Percentiles rank a stretch among this genome's conserved stretches.
phyloP scores from a whole-genome alignment of 139 green algal genomes.

The Yamagishiella unicocca region DNA sequence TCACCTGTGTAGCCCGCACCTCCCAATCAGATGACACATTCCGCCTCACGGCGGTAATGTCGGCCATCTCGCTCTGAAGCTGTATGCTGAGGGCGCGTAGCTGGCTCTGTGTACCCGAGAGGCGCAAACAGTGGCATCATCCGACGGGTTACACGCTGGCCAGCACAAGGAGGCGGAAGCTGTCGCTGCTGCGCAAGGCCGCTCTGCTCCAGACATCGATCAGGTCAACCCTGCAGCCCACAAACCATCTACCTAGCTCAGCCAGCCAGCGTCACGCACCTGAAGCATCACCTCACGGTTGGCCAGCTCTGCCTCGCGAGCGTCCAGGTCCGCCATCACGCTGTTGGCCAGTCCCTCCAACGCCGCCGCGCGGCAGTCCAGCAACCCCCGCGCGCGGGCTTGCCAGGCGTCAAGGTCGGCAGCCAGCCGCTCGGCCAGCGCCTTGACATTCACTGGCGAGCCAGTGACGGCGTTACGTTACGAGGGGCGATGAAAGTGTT shows the following conservation, averaged over 20 bases:
- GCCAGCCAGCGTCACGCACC: not conserved
- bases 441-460: no score
- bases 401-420: constrained; percentile 30
- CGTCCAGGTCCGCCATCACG: constrained; percentile 19
- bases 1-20: not conserved
- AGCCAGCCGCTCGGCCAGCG: not conserved
- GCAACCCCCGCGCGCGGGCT: not conserved
- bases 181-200: no score
- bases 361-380: constrained; percentile 22
- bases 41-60: not conserved
- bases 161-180: no score
- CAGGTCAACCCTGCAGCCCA: no score
- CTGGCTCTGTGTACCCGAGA: constrained; percentile 1
- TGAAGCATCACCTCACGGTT: not conserved
- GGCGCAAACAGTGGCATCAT: not conserved
- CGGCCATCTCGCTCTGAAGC: constrained; percentile 24
- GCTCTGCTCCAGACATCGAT: no score
- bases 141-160: no score
- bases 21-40: not conserved
- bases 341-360: constrained; percentile 17
- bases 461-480: no score
- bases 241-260: no score
- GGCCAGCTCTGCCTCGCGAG: constrained; percentile 11
- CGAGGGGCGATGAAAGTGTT: no score
- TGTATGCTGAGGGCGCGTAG: not conserved